Evolutionary conservation across 345 rosid genomes (phyloP), one percentile per base, ranked within the genome.

Genomic region (Gossypium turneri): DNA sequence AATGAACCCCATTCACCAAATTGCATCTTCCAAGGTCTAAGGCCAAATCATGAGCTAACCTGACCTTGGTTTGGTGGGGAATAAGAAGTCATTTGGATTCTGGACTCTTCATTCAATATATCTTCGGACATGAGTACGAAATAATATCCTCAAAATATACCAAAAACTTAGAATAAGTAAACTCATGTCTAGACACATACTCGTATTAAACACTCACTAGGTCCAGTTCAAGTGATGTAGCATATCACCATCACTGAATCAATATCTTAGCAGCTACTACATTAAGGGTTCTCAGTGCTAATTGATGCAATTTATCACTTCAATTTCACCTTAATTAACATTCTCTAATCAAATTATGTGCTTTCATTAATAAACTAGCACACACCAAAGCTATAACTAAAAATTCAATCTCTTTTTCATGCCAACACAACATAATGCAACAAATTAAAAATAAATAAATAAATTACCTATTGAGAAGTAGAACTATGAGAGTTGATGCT

Each of bases 401-500:
- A 11, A 50, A 25, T 1, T 68, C 44, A 68, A 50, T 50, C 22
- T 16, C 13, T 50, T 25, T 68, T 25, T 47, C 13, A 67, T 20
- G 55, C 55, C 0, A 44, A 67, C 27, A 20, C 11, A 19, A 19
- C 27, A 12, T 10, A 65, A 64, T 65, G 6, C 15, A 65, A 43
- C 44, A 50, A 16, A 50, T 25, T 4, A 25, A 25, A 34, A 68
- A 41, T 2, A 24, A 27, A 61, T 0, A 43, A 2, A 19, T 8
- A 47, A 72, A 20, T 20, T 70, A 83, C 84, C 81, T 44, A 84
- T 41, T 73, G 65, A 64, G 77, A 60, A 70, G 61, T n/a, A 29
- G 78, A 73, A 69, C 69, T 80, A 59, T 50, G 80, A 60, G 84
- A 63, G 43, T 66, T 74, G 65, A 81, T 75, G 60, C 79, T 80